Evolutionary conservation across 1,139 yeast genomes (phyloP), one percentile per base, ranked within the genome.

Genomic region (Yamadazyma triangularis): DNA sequence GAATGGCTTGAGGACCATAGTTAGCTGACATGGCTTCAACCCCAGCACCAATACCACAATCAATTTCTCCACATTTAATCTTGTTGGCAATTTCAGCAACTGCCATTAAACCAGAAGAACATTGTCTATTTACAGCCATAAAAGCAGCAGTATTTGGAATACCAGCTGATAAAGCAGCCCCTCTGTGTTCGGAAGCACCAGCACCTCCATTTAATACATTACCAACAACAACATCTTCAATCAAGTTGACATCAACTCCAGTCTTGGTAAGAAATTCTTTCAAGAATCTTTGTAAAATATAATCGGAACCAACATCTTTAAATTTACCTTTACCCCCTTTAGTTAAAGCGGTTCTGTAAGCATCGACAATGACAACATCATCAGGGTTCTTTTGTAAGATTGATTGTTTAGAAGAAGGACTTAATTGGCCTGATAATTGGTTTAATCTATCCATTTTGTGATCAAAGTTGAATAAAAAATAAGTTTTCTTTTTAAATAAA

Each of bases 101-200:
- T 14, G 96, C 94, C 73, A 88, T 84, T 48, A 89, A 70, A 28
- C 96, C 96, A 3, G 95, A 85, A 8, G 96, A 86, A 60, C 97
- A 89, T 60, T 87, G 96, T 64, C 97, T 79, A 70, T 89, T 89
- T 44, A 89, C 51, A 18, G 95, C 91, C 47, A 79, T 65, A 47
- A 89, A 85, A 10, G 95, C 89, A 19, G 81, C 71, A 7, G 79
- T 60, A 51, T 65, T 52, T 39, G 74, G 74, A 38, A 68, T 60
- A 42, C 73, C 73, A 15, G 73, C 70, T 31, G 73, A 66, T 46
- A 68, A 64, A 36, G 57, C 47, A 32, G 74, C 96, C 31, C 95
- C 96, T 52, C 94, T 73, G 60, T 86, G 95, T 60, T 87, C 96
- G 36, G 81, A 80, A 35, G 89, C 94, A 51, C 96, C 96, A 26